Conservation (phyloP, 2,329 filamentous ascomycete genomes). For the Remersonia thermophila region DNA sequence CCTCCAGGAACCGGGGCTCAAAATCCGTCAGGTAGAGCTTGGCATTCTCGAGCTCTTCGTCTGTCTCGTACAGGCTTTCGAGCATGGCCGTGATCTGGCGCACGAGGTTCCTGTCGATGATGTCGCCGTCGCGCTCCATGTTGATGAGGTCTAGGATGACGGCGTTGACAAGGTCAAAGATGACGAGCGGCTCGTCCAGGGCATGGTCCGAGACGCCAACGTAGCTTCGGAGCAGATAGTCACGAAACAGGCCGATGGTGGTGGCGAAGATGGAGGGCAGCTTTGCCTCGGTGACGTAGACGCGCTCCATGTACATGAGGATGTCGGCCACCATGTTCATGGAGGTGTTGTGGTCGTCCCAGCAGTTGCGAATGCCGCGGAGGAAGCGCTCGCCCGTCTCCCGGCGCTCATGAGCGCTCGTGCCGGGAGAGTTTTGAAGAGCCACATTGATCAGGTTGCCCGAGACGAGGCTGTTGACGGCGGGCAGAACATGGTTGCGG, state of each 20-base stretch:
- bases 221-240: constrained; percentile 61
- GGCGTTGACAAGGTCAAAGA: constrained; percentile 64
- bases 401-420: constrained; percentile 65
- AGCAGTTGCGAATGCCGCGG: constrained; percentile 60
- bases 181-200: constrained; percentile 24
- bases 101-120: constrained; percentile 72
- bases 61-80: constrained; percentile 71
- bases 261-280: constrained; percentile 70
- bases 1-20: constrained; percentile 62
- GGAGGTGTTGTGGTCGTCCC: constrained; percentile 80
- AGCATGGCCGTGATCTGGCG: constrained; percentile 82
- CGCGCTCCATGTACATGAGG: constrained; percentile 92
- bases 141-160: constrained; percentile 83
- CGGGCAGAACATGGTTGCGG: constrained; percentile 55
- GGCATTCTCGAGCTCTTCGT: constrained; percentile 62
- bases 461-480: constrained; percentile 59
- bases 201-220: constrained; percentile 31
- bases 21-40: constrained; percentile 79
- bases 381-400: constrained; percentile 76
- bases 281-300: constrained; percentile 58
- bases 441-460: constrained; percentile 49
- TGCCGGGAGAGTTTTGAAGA: constrained; percentile 42
- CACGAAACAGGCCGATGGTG: constrained; percentile 78
- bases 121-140: constrained; percentile 82
- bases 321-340: constrained; percentile 98